phyloP scores from a whole-genome alignment of 1,139 yeast genomes.

The Saccharomyces pastorianus region DNA sequence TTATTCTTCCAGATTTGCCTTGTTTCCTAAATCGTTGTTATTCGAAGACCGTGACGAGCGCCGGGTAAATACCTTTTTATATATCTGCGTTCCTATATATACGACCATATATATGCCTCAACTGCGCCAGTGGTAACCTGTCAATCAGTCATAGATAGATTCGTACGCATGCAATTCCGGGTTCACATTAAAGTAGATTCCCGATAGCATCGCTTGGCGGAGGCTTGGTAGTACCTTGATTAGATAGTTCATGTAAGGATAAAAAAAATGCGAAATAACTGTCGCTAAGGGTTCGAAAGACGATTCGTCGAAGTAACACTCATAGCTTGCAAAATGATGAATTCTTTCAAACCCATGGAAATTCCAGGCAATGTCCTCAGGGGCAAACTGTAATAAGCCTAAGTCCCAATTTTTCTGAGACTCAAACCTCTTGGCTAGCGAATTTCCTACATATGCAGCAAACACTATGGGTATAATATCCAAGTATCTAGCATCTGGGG shows the following conservation, averaged over 20 bases:
- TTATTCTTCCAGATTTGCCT: not conserved
- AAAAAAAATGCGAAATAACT: slow-evolving; percentile 37
- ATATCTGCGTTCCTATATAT: not conserved
- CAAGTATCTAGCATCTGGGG: slow-evolving; percentile 38
- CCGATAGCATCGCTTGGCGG: slow-evolving; percentile 19
- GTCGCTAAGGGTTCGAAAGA: slow-evolving; percentile 24
- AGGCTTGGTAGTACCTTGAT: slow-evolving; percentile 28
- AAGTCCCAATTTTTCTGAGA: slow-evolving; percentile 29
- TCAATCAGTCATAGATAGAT: slow-evolving; percentile 17
- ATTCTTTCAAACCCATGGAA: slow-evolving; percentile 37
- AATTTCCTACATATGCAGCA: slow-evolving; percentile 45
- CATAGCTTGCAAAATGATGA: slow-evolving; percentile 32
- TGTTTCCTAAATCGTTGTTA: not conserved
- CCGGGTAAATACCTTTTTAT: not conserved
- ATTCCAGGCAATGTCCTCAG: slow-evolving; percentile 34
- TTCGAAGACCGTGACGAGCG: not conserved
- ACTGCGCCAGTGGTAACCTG: not conserved
- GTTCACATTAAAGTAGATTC: slow-evolving; percentile 25
- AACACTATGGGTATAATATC: slow-evolving; percentile 55
- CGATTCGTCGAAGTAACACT: slow-evolving; percentile 33
- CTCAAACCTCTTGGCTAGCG: slow-evolving; percentile 33
- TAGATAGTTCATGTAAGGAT: slow-evolving; percentile 31
- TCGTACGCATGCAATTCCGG: slow-evolving; percentile 8
- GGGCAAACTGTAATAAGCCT: slow-evolving; percentile 23
- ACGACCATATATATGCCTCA: not conserved